A percentile compares a stretch with the other conserved stretches of the same genome.
These are phyloP conservation scores for Micractinium conductrix DNA, from an alignment of 139 green algal species.

Conservation along the genomic window DNA sequence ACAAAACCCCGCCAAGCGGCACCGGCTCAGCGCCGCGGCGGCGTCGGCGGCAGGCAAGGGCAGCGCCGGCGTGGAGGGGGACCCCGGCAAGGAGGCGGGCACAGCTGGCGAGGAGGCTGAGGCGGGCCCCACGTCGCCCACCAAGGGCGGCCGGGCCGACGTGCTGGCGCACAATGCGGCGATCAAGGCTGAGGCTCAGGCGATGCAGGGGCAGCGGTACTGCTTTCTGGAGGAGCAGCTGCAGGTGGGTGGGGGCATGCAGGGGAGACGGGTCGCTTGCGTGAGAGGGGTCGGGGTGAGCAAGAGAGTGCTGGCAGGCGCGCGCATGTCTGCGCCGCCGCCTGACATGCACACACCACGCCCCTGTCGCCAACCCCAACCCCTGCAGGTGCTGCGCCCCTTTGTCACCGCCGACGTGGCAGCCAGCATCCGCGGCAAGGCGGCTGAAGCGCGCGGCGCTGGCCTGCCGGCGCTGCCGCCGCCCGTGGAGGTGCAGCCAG, in stretches of 20 bases:
- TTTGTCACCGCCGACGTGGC: conserved; percentile 58
- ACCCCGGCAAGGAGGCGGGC: neutral
- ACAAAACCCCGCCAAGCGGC: conserved; percentile 18
- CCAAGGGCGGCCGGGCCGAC: neutral
- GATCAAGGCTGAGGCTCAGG: conserved; percentile 19
- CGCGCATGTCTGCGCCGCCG: neutral
- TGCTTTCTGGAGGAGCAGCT: conserved; percentile 60
- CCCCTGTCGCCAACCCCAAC: neutral
- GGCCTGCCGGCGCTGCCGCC: neutral
- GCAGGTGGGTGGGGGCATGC: conserved; percentile 38
- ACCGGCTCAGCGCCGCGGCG: neutral
- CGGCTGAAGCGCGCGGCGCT: neutral
- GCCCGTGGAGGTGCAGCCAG: conserved; percentile 45
- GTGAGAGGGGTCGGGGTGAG: neutral
- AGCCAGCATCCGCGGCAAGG: conserved; percentile 19
- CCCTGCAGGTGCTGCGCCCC: conserved; percentile 31
- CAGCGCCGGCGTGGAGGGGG: neutral
- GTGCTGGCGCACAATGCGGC: conserved; percentile 33
- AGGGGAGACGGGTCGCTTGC: neutral
- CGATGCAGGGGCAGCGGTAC: conserved; percentile 15
- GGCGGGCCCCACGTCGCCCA: neutral
- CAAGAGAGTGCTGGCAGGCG: neutral
- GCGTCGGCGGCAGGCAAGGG: neutral
- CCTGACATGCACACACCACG: neutral
- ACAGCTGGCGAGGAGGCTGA: neutral